Evolutionary conservation across 257 asterid genomes (phyloP).

Genomic region (Leonotis leonurus): DNA sequence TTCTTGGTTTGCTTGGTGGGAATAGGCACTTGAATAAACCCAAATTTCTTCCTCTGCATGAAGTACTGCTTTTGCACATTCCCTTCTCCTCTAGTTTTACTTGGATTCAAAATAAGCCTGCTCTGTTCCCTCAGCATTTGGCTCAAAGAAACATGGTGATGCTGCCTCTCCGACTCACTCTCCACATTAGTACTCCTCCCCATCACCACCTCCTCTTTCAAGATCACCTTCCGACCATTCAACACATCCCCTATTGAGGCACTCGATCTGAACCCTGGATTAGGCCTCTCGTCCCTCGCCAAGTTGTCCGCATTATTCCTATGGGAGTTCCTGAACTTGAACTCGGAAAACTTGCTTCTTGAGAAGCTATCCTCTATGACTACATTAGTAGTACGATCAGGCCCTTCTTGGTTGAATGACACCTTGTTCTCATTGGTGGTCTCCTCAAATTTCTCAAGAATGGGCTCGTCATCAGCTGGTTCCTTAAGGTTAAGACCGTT

Average conservation of each 20-base stretch:
- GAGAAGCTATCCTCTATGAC: slow-evolving; percentile 17
- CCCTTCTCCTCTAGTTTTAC: slow-evolving; percentile 29
- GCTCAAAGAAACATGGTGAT: slow-evolving; percentile 58
- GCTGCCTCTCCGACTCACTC: slow-evolving; percentile 38
- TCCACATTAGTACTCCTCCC: slow-evolving; percentile 46
- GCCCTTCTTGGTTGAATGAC: slow-evolving; percentile 19
- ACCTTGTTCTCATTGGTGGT: slow-evolving; percentile 24
- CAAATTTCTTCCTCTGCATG: slow-evolving; percentile 77
- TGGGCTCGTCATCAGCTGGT: slow-evolving; percentile 25
- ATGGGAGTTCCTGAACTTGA: slow-evolving; percentile 49
- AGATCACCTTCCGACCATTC: slow-evolving; percentile 37
- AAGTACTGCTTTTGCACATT: slow-evolving; percentile 44
- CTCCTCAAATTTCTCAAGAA: slow-evolving; percentile 45
- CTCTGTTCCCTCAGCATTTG: slow-evolving; percentile 81
- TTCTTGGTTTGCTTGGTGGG: slow-evolving; percentile 57
- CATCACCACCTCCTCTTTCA: slow-evolving; percentile 41
- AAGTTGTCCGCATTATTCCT: slow-evolving; percentile 19
- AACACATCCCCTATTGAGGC: slow-evolving; percentile 57
- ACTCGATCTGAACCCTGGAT: slow-evolving; percentile 37
- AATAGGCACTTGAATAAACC: slow-evolving; percentile 76
- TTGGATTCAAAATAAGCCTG: slow-evolving; percentile 46
- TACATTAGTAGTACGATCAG: slow-evolving; percentile 6
- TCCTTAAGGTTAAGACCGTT: slow-evolving; percentile 10
- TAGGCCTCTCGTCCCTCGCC: slow-evolving; percentile 17
- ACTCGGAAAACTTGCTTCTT: slow-evolving; percentile 24